phyloP scores from a whole-genome alignment of 768 basidiomycete species.

The Lactifluus rugatus region DNA sequence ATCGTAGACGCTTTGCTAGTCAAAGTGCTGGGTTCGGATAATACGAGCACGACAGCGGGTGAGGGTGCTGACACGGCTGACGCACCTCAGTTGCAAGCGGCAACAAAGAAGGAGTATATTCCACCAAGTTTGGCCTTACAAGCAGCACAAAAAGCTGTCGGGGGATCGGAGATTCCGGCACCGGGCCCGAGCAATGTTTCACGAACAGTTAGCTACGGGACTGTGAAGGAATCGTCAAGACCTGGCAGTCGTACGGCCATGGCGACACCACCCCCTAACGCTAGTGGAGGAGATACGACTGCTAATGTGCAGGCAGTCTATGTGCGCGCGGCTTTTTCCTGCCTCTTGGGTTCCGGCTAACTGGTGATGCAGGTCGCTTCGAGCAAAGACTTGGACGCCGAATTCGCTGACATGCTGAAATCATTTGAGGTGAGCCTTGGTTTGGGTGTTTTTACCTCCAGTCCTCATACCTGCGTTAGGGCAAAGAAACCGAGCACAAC shows the following conservation, averaged over 20 bases:
- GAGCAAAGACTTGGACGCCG: slow-evolving; percentile 70
- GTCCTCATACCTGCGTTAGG: slow-evolving; percentile 35
- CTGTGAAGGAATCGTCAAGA: slow-evolving; percentile 40
- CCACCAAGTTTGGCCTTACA: slow-evolving; percentile 66
- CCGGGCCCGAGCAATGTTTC: slow-evolving; percentile 25
- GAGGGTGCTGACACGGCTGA: slow-evolving; percentile 58
- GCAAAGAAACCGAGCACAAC: slow-evolving; percentile 96
- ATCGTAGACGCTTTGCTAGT: slow-evolving; percentile 74
- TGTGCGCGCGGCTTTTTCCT: slow-evolving; percentile 35
- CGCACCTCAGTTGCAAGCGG: slow-evolving; percentile 24
- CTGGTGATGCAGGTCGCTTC: slow-evolving; percentile 59
- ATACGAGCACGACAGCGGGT: slow-evolving; percentile 32
- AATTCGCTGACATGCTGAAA: slow-evolving; percentile 71
- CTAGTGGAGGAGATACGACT: slow-evolving; percentile 31
- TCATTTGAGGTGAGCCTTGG: slow-evolving; percentile 56
- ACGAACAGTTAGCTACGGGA: slow-evolving; percentile 35
- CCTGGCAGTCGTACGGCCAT: slow-evolving; percentile 52
- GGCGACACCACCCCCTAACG: slow-evolving; percentile 32
- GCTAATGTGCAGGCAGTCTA: slow-evolving; percentile 56
- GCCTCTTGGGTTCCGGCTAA: background rate
- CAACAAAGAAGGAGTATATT: slow-evolving; percentile 46
- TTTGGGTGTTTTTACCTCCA: background rate
- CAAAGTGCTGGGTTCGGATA: slow-evolving; percentile 45
- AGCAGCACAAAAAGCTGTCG: slow-evolving; percentile 37
- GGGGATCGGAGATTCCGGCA: slow-evolving; percentile 13